Conservation (phyloP, 2,329 filamentous ascomycete genomes). For the Alternaria hordeiaustralica region DNA sequence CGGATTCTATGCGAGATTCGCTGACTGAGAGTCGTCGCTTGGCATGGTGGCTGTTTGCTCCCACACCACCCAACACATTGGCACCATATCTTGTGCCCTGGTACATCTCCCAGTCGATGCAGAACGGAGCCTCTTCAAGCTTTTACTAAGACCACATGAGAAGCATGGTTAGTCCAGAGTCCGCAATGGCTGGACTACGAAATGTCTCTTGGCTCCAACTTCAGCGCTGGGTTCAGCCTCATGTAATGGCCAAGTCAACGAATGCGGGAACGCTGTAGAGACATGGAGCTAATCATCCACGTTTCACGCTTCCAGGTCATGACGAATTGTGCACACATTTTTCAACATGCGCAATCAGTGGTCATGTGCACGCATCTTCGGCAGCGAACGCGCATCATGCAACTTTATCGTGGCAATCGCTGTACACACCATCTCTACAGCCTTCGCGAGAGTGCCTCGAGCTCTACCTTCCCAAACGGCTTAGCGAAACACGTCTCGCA, state of each 20-base stretch:
- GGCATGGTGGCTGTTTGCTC: background rate
- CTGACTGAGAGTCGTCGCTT: background rate
- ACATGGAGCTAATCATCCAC: background rate
- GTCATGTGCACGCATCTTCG: background rate
- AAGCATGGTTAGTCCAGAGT: background rate
- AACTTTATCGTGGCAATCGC: background rate
- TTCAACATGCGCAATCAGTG: background rate
- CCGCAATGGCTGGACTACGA: background rate
- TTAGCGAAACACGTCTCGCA: slow-evolving; percentile 5
- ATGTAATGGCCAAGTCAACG: background rate
- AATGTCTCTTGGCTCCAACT: background rate
- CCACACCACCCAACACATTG: background rate
- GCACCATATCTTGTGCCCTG: background rate
- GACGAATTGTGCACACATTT: background rate
- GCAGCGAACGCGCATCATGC: background rate
- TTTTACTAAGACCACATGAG: background rate
- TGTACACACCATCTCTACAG: background rate
- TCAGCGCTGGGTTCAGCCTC: background rate
- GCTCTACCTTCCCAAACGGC: slow-evolving; percentile 11
- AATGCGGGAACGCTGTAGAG: background rate
- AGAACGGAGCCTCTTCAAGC: background rate
- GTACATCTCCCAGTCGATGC: background rate
- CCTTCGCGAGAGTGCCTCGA: background rate
- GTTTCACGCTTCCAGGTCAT: background rate
- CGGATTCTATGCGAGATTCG: slow-evolving; percentile 2